Percentiles rank a stretch among this genome's conserved stretches.
These are phyloP conservation scores for Gautieria morchelliformis DNA, from an alignment of 768 basidiomycete species.

Conservation along the genomic window DNA sequence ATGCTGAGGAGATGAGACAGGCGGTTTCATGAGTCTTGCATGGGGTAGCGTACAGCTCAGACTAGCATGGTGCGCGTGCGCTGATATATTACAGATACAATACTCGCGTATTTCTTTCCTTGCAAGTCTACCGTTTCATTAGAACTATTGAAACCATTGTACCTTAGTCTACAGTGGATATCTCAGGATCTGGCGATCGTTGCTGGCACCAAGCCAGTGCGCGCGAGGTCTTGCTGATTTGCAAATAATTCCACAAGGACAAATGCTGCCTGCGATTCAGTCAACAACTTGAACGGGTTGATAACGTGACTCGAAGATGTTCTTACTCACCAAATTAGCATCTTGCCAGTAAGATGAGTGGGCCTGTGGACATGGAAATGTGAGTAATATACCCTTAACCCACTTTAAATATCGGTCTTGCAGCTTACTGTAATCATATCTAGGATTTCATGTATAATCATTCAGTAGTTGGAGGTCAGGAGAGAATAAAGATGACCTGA, in stretches of 20 bases:
- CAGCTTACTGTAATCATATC: conserved; percentile 15
- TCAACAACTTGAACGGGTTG: neutral
- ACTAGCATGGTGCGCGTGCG: too few species aligned
- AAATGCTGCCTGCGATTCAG: conserved; percentile 22
- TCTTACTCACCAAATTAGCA: conserved; percentile 18
- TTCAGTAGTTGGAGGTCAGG: conserved; percentile 8
- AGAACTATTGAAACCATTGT: too few species aligned
- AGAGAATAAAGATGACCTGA: neutral
- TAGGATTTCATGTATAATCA: neutral
- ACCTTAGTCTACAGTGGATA: neutral
- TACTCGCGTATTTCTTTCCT: too few species aligned
- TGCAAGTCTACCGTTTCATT: neutral
- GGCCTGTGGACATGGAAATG: conserved; percentile 17
- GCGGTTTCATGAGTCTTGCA: neutral
- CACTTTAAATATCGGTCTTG: neutral
- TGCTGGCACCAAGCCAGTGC: conserved; percentile 24
- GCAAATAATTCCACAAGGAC: conserved; percentile 31
- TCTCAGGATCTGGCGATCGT: neutral
- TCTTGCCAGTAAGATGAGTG: conserved; percentile 32
- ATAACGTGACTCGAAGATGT: neutral
- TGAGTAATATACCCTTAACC: neutral
- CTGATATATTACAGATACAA: too few species aligned
- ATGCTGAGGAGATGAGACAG: too few species aligned
- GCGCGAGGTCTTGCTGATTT: conserved; percentile 22
- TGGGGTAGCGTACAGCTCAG: too few species aligned